Base-by-base conservation (phyloP, 2,329 filamentous ascomycete species). In the Colletotrichum zoysiae region DNA sequence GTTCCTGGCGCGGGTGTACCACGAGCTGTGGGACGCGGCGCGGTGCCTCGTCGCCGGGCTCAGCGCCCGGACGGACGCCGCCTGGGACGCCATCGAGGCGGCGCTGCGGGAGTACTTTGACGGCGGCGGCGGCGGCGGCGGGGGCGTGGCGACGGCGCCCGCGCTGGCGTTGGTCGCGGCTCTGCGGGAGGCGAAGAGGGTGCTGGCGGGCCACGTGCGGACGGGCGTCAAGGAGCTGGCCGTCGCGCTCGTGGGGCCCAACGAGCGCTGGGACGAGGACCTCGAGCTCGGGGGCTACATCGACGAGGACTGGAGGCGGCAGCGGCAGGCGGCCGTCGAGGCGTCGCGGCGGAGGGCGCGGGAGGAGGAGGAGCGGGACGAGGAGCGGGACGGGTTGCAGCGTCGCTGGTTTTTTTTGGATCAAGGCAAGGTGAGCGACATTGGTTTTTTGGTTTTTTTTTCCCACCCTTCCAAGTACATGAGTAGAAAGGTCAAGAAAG, bases 11-110 rank as follows among this genome's bases (percentile, higher is more conserved):
- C 56, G 57, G 35, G 51, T 33, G 42, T 63, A 63, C 58, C 42
- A 56, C 33, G 51, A 64, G 23, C 63, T 69, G 44, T 71, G 69
- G 69, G 59, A 69, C n/a, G 65, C 53, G 26, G 59, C 58, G 38
- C 65, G n/a, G 44, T 20, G 40, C 38, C 59, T 69, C 38, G 59
- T 59, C 30, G 53, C 9, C 30, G 65, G 59, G n/a, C 33, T 71
- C 14, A 35, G 26, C 26, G 11, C 9, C 30, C 30, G 53, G 44
- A 42, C 65, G 33, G 59, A 55, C 35, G 26, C 14, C 30, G 59
- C 62, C 33, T 71, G 69, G 69, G 14, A 48, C 20, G 46, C 46
- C 44, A 64, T 71, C 66, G 69, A 71, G 58, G 20, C 40, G 44
- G 59, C 69, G n/a, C 14, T 71, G 5, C 38, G 56, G 26, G 11